Evolutionary conservation across 2,329 filamentous ascomycete species (phyloP).

Genomic region (Aspergillus persii): DNA sequence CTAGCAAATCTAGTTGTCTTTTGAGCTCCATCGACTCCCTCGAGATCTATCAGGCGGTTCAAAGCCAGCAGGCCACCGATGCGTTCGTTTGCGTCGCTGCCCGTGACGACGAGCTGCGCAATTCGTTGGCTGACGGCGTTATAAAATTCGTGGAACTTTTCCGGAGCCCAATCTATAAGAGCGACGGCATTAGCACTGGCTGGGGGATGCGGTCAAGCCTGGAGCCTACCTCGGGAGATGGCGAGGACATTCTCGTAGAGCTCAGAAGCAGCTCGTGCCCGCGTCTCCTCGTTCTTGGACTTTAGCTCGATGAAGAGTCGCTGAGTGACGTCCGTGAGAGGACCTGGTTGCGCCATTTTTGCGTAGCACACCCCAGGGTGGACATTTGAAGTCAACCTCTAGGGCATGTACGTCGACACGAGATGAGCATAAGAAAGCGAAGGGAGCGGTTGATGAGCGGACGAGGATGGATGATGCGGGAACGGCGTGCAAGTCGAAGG

Average conservation of each 20-base stretch:
- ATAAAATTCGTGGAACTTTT: conserved; percentile 73
- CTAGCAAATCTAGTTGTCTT: conserved; percentile 95
- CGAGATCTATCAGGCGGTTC: conserved; percentile 91
- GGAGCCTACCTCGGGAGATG: conserved; percentile 44
- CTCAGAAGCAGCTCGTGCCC: conserved; percentile 50
- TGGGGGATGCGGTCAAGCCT: not conserved
- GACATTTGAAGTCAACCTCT: conserved; percentile 40
- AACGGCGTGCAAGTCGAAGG: not conserved
- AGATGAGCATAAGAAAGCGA: conserved; percentile 19
- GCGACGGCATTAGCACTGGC: conserved; percentile 12
- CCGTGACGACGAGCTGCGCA: conserved; percentile 74
- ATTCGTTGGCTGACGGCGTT: conserved; percentile 65
- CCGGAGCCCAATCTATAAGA: conserved; percentile 68
- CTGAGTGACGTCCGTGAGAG: conserved; percentile 50
- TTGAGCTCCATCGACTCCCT: conserved; percentile 86
- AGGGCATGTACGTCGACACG: conserved; percentile 24
- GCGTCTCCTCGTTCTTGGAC: conserved; percentile 53
- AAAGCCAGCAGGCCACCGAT: conserved; percentile 90
- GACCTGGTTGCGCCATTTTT: conserved; percentile 48
- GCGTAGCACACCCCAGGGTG: conserved; percentile 35
- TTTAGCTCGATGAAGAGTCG: conserved; percentile 58
- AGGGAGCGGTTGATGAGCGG: conserved; percentile 16
- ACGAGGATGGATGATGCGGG: conserved; percentile 19
- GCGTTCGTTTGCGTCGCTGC: conserved; percentile 81
- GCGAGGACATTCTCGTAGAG: conserved; percentile 47